Evolutionary conservation across 2,329 filamentous ascomycete species (phyloP).

Genomic region (Colletotrichum neosansevieriae): DNA sequence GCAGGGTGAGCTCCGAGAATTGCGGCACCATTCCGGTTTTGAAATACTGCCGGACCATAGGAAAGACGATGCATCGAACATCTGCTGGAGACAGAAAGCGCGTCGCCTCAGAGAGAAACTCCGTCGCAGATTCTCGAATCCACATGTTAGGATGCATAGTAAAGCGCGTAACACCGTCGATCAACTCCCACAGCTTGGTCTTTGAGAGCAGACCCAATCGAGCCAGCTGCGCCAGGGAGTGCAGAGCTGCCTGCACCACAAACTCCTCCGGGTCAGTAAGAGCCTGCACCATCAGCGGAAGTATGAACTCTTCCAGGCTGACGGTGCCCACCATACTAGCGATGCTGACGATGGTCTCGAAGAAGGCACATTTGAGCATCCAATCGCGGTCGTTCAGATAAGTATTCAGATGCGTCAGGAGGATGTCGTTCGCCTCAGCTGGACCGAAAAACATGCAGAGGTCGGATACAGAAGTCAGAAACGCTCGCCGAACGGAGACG

Average conservation of each 20-base stretch:
- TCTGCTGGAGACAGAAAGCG: slow-evolving; percentile 84
- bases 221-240: slow-evolving; percentile 89
- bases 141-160: slow-evolving; percentile 94
- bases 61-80: slow-evolving; percentile 83
- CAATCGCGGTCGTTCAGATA: slow-evolving; percentile 97
- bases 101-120: slow-evolving; percentile 84
- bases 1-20: slow-evolving; percentile 78
- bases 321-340: slow-evolving; percentile 90
- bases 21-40: slow-evolving; percentile 76
- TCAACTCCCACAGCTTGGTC: slow-evolving; percentile 86
- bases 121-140: slow-evolving; percentile 90
- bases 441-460: slow-evolving; percentile 96
- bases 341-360: slow-evolving; percentile 94
- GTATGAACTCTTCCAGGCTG: slow-evolving; percentile 92
- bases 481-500: slow-evolving; percentile 87
- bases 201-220: slow-evolving; percentile 88
- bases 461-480: slow-evolving; percentile 90
- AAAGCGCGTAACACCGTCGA: slow-evolving; percentile 86
- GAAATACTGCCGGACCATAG: slow-evolving; percentile 84
- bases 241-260: slow-evolving; percentile 90
- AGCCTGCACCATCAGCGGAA: slow-evolving; percentile 95
- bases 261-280: slow-evolving; percentile 93
- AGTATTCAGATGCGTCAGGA: slow-evolving; percentile 94
- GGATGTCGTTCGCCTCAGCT: slow-evolving; percentile 93
- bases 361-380: slow-evolving; percentile 96